Conservation (phyloP, 768 basidiomycete genomes). For the Russula brevipes region DNA sequence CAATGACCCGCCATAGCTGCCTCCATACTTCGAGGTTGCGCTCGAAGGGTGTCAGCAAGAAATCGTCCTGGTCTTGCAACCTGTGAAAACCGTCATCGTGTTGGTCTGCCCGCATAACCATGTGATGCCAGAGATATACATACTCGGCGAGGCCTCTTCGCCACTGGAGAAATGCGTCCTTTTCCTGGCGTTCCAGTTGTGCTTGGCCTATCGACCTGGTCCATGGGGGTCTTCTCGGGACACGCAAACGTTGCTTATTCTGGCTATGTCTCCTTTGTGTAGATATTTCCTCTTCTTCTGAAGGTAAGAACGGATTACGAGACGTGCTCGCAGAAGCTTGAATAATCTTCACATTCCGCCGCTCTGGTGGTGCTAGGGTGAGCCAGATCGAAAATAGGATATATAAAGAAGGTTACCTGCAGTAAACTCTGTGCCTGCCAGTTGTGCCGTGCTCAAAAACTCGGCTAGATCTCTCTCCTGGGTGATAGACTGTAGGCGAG, state of each 20-base stretch:
- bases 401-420: constrained; percentile 53
- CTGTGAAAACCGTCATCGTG: constrained; percentile 35
- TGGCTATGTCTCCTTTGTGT: constrained; percentile 68
- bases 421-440: constrained; percentile 94
- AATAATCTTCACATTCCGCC: constrained; percentile 77
- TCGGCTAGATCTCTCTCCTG: constrained; percentile 95
- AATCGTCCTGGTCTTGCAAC: constrained; percentile 78
- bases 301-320: constrained; percentile 84
- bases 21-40: constrained; percentile 98
- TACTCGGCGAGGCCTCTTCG: constrained; percentile 86
- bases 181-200: constrained; percentile 85
- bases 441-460: constrained; percentile 89
- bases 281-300: constrained; percentile 73
- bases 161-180: constrained; percentile 90
- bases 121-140: constrained; percentile 28
- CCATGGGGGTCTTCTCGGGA: constrained; percentile 90
- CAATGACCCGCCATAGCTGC: constrained; percentile 94
- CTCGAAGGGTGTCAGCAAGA: constrained; percentile 95
- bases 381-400: constrained; percentile 12
- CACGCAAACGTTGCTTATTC: constrained; percentile 69
- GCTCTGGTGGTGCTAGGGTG: constrained; percentile 41
- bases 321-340: constrained; percentile 45
- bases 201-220: constrained; percentile 68
- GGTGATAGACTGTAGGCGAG: constrained; percentile 82
- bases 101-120: not conserved